phyloP scores from a whole-genome alignment of 129 eudicot genomes.

The Flaveria trinervia region DNA sequence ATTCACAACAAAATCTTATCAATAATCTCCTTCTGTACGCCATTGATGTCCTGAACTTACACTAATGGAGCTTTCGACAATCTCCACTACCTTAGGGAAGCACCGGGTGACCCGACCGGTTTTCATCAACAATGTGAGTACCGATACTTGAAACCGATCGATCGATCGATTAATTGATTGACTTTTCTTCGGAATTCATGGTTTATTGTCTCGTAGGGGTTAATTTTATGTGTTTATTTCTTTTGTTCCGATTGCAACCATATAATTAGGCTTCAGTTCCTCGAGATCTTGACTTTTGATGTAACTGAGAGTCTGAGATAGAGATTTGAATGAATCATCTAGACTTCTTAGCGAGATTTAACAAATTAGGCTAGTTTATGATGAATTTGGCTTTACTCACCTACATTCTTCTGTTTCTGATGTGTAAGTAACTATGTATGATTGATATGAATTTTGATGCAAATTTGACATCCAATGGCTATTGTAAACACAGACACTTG shows the following conservation, averaged over 20 bases:
- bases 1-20: background rate
- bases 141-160: background rate
- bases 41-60: background rate
- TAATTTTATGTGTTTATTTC: background rate
- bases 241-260: background rate
- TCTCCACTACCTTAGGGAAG: background rate
- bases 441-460: background rate
- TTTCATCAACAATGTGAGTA: constrained; percentile 14
- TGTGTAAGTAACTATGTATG: background rate
- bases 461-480: background rate
- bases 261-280: background rate
- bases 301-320: background rate
- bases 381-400: too few species aligned
- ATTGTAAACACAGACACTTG: background rate
- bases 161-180: background rate
- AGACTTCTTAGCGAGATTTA: background rate
- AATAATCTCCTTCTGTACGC: background rate
- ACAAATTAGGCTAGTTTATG: too few species aligned
- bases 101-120: constrained; percentile 9
- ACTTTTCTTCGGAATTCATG: background rate
- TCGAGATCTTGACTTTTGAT: constrained; percentile 5
- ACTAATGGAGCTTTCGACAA: background rate
- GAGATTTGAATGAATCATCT: background rate
- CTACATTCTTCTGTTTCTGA: background rate
- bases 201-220: background rate